Base-by-base conservation (phyloP, 2,329 filamentous ascomycete species). In the Neonectria neomacrospora region DNA sequence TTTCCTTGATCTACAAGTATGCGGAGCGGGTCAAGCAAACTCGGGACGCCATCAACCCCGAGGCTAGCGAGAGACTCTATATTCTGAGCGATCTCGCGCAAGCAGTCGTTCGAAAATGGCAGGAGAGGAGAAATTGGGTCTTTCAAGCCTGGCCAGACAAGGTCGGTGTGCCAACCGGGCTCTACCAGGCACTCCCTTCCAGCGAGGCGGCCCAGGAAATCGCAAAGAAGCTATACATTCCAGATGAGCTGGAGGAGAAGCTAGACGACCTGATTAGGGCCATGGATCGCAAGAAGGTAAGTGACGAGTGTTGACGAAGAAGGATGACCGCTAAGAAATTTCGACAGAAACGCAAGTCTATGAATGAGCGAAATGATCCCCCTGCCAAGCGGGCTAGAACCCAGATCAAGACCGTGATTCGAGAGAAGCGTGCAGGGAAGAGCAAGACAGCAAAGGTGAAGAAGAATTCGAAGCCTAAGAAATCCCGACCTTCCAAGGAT, bases 1-100 rank as follows among this genome's bases (percentile, higher is more conserved):
- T 98, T 16, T 91, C 92, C 0, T 82, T 97, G 65, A 94, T 99
- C 42, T 96, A 92, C 81, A 93, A 96, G 77, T 92, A 97, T 65
- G 94, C 94, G 12, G 94, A 98, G 78, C 89, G 94, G 10, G 90
- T 97, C 58, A 99, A 99, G 82, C 92, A 95, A 77, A 92, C 94
- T 10, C 86, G 88, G 44, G 96, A 99, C 76, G 91, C 88, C 12
- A 88, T 98, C 64, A 85, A 86, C 23, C 86, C 88, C 0, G 81
- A 85, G 1, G 83, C 85, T 63, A 92, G 90, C 71, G 88, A 94
- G 61, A 89, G 90, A 65, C 84, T 99, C 1, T 97, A 97, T 75
- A 89, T 94, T 6, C 80, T 99, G 39, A 94, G 93, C 54, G 96
- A 99, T 77, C 85, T 99, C 10, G 89, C 94, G 0, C 92, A 96